These are phyloP conservation scores for Nasturtium officinale DNA, from an alignment of 345 rosid genomes.

Conservation along the genomic window DNA sequence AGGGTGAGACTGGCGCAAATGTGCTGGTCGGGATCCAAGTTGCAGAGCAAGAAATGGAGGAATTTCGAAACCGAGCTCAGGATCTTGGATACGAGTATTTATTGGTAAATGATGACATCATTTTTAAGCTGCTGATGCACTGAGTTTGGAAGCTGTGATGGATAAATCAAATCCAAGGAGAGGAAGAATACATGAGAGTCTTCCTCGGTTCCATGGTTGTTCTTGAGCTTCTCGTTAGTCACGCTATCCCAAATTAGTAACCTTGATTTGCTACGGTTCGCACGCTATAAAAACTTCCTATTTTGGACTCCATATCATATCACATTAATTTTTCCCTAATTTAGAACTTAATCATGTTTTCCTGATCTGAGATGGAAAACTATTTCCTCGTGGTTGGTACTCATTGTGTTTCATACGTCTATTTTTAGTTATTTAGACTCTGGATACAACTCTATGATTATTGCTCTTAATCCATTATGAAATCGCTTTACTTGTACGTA, in stretches of 20 bases:
- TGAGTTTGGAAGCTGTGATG: conserved; percentile 33
- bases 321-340: not conserved
- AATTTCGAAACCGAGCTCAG: conserved; percentile 56
- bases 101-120: conserved; percentile 62
- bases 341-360: not conserved
- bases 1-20: conserved; percentile 97
- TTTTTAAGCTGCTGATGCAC: conserved; percentile 77
- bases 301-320: not conserved
- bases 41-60: conserved; percentile 56
- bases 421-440: too few species aligned
- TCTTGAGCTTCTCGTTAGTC: conserved; percentile 7
- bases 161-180: conserved; percentile 8
- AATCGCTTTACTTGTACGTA: too few species aligned
- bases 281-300: not conserved
- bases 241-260: conserved; percentile 15
- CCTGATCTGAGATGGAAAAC: too few species aligned
- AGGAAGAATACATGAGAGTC: conserved; percentile 20
- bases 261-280: not conserved
- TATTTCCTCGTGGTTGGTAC: too few species aligned
- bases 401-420: too few species aligned
- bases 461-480: not conserved
- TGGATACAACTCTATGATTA: not conserved
- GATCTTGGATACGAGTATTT: conserved; percentile 73
- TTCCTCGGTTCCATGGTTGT: not conserved
- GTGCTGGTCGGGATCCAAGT: conserved; percentile 90